phyloP scores from a whole-genome alignment of 1,139 yeast genomes.

The Saccharomyces hybrid region DNA sequence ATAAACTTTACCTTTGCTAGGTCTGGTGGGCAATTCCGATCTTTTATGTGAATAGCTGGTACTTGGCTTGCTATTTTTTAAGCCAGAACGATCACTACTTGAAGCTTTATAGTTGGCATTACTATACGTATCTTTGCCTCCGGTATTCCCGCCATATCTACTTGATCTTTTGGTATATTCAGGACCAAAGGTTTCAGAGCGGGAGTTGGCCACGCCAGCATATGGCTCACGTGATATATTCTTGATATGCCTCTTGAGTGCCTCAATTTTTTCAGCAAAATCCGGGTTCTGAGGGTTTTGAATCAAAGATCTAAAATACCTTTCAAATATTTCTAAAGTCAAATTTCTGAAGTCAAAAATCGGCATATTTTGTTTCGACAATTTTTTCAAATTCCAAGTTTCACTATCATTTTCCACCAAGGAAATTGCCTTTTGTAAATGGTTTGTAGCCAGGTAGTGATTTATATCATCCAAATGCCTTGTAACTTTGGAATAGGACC shows the following conservation, averaged over 20 bases:
- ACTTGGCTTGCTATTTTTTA: background rate
- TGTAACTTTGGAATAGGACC: conserved; percentile 17
- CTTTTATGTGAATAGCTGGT: background rate
- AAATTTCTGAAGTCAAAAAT: conserved; percentile 12
- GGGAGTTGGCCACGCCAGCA: background rate
- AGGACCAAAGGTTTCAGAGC: background rate
- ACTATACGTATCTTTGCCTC: background rate
- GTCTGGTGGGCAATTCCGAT: background rate
- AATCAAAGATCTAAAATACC: conserved; percentile 14
- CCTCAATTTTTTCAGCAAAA: conserved; percentile 9
- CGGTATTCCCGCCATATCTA: background rate
- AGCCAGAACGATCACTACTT: background rate
- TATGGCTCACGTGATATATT: background rate
- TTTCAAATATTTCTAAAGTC: conserved; percentile 11
- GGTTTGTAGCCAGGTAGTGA: conserved; percentile 12
- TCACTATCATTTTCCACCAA: conserved; percentile 12
- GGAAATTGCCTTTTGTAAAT: conserved; percentile 11
- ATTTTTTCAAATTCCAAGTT: conserved; percentile 5
- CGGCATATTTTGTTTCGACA: conserved; percentile 7
- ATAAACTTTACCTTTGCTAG: background rate
- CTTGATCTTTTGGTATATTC: background rate
- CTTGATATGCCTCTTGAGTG: conserved; percentile 3
- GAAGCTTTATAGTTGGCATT: background rate
- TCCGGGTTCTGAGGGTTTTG: conserved; percentile 13
- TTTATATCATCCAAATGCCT: conserved; percentile 18